A percentile compares a stretch with the other conserved stretches of the same genome.
Evolutionary conservation across 495 filamentous ascomycete genomes (phyloP).

Genomic region (Chaetomidium leptoderma): DNA sequence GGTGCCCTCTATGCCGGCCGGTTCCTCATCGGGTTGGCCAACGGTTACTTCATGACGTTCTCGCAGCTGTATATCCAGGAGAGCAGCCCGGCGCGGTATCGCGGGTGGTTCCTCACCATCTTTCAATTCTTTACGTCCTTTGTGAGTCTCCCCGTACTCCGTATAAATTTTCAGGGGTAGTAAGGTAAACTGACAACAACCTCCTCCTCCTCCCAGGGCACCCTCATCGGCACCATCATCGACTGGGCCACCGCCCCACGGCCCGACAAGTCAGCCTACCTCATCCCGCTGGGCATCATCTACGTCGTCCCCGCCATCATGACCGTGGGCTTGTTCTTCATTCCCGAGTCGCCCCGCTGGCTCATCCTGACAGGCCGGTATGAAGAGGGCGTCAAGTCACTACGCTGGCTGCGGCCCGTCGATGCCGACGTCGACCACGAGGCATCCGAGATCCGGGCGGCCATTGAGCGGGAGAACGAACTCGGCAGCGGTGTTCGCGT

Average conservation of each 20-base stretch:
- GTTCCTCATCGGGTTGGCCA: constrained; percentile 53
- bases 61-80: constrained; percentile 56
- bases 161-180: background rate
- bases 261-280: constrained; percentile 45
- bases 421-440: constrained; percentile 44
- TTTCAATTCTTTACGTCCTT: constrained; percentile 43
- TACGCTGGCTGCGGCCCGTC: constrained; percentile 44
- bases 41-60: constrained; percentile 57
- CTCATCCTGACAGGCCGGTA: constrained; percentile 46
- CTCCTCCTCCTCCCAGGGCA: constrained; percentile 32
- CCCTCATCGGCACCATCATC: constrained; percentile 58
- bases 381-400: constrained; percentile 47
- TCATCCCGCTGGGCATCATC: constrained; percentile 57
- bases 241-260: constrained; percentile 55
- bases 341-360: constrained; percentile 64
- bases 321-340: constrained; percentile 50
- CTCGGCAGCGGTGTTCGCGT: constrained; percentile 41
- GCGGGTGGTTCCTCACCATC: constrained; percentile 45
- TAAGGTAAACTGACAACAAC: too few species aligned
- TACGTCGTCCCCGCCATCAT: constrained; percentile 54
- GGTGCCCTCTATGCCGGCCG: constrained; percentile 54
- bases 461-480: constrained; percentile 48
- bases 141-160: constrained; percentile 1
- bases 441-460: constrained; percentile 49
- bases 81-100: constrained; percentile 47